Evolutionary conservation across 2,329 filamentous ascomycete species (phyloP).

Genomic region (Colletotrichum tropicale): DNA sequence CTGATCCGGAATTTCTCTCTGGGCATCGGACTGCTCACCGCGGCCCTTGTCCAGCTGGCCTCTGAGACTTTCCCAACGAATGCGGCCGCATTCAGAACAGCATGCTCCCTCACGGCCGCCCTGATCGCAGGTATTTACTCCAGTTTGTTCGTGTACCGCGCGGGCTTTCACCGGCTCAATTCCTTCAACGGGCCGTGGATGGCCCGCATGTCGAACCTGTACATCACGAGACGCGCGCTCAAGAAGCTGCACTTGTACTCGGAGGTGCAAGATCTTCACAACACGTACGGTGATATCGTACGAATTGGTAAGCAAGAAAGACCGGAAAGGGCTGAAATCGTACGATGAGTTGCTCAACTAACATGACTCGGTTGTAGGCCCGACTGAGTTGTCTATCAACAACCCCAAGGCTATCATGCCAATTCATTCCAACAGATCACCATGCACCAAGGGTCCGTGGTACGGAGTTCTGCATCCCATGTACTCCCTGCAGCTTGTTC

Average conservation of each 20-base stretch:
- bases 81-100: neutral
- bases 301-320: constrained; percentile 24
- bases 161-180: constrained; percentile 29
- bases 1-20: constrained; percentile 14
- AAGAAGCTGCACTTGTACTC: constrained; percentile 26
- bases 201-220: constrained; percentile 27
- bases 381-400: constrained; percentile 35
- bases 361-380: constrained; percentile 24
- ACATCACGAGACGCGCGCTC: constrained; percentile 22
- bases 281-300: constrained; percentile 33
- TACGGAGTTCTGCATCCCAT: constrained; percentile 34
- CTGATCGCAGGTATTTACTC: constrained; percentile 17
- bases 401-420: constrained; percentile 29
- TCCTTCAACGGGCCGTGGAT: constrained; percentile 30
- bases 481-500: constrained; percentile 31
- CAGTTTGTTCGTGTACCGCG: constrained; percentile 26
- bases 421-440: constrained; percentile 31
- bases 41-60: neutral
- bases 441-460: constrained; percentile 35
- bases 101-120: neutral
- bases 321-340: neutral
- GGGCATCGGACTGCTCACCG: neutral
- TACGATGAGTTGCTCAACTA: neutral
- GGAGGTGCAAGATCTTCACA: constrained; percentile 30
- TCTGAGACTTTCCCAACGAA: neutral